Evolutionary conservation across 768 basidiomycete genomes (phyloP), one percentile per base, ranked within the genome.

Genomic region (Dioszegia aurantiaca): DNA sequence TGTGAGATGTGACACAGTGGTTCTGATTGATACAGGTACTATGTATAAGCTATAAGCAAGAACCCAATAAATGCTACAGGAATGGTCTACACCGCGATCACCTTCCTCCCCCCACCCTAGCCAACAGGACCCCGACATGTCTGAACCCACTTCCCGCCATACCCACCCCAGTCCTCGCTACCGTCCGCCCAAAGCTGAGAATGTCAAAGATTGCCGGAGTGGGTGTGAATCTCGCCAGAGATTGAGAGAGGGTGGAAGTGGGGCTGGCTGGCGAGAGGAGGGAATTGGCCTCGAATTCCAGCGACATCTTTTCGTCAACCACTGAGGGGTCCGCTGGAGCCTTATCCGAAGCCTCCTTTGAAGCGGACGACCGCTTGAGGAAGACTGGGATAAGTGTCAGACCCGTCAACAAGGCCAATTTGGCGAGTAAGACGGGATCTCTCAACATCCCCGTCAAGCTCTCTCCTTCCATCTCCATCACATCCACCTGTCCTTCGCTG

Each of bases 321-420:
- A 36, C 19, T 33, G 6, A 6, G 33, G 33, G 6, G 10, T 27
- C 37, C 30, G 23, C 27, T 19, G 30, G 12, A 21, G 30, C 30
- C 51, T 17, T n/a, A 4, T 33, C 36, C 27, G 60, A 45, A 31
- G 55, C n/a, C 19, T 37, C 24, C 14, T 41, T 24, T n/a, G n/a
- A n/a, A 3, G 55, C 42, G 17, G 31, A 37, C 36, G 52, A 33
- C 19, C 31, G 4, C 53, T 76, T 76, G 21, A 85, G 87, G 4
- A 94, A 79, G 51, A 94, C 89, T 14, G 92, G 92, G 14, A 91
- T 86, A 11, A 94, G 82, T 42, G 90, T 90, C 60, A 97, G 77
- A 69, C 87, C 82, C 21, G 90, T 88, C 9, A 97, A 79, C 62
- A 89, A 82, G 23, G 86, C 82, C 60, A 97, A 85, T 75, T 94